Conservation (phyloP, 2,329 filamentous ascomycete species). For the Blastomyces parvus region DNA sequence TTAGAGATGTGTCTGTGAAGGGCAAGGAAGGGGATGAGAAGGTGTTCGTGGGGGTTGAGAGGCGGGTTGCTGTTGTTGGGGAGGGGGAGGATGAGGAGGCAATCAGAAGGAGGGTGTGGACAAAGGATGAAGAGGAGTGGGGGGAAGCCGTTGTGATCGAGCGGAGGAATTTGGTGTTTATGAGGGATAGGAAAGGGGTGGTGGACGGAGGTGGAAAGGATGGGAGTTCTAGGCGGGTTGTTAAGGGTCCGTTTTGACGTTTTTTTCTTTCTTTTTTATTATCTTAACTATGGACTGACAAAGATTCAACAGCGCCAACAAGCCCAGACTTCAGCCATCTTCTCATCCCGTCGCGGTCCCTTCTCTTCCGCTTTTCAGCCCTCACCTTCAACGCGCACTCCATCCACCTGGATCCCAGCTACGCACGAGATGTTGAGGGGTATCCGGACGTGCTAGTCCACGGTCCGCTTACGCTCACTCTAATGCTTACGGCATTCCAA, state of each 20-base stretch:
- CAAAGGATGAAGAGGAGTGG: conserved; percentile 33
- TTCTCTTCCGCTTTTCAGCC: conserved; percentile 85
- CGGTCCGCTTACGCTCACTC: conserved; percentile 67
- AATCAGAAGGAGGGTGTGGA: conserved; percentile 37
- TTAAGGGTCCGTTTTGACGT: conserved; percentile 27
- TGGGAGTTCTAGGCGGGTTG: conserved; percentile 22
- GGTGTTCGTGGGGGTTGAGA: conserved; percentile 52
- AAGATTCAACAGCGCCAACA: conserved; percentile 35
- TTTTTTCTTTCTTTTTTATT: not conserved
- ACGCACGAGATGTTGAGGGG: conserved; percentile 61
- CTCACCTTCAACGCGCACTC: conserved; percentile 86
- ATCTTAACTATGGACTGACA: conserved; percentile 12
- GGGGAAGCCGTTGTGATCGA: conserved; percentile 45
- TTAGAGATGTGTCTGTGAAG: conserved; percentile 42
- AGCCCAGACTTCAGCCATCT: conserved; percentile 48
- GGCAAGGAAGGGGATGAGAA: conserved; percentile 46
- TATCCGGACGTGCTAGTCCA: conserved; percentile 71
- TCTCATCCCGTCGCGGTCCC: conserved; percentile 55
- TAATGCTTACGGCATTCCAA: conserved; percentile 62
- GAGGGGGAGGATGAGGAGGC: conserved; percentile 28
- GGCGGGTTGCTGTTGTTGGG: conserved; percentile 38
- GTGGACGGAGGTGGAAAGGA: conserved; percentile 25
- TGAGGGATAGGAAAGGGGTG: conserved; percentile 43
- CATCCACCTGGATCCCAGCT: conserved; percentile 73
- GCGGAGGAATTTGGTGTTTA: conserved; percentile 54